Evolutionary conservation across 345 rosid species (phyloP).

Genomic region (Syzygium jambos): DNA sequence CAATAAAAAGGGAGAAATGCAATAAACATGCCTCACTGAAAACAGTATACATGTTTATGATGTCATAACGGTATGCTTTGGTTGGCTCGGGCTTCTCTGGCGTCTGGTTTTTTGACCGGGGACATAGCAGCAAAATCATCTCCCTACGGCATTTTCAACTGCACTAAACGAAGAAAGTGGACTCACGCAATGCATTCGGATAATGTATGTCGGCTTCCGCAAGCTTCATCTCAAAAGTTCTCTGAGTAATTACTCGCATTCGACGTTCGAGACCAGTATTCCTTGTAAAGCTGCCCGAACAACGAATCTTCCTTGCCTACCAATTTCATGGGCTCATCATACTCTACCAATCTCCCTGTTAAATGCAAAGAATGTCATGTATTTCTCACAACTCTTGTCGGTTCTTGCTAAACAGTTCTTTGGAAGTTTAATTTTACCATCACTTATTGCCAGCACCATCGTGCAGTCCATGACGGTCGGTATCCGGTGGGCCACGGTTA

Average conservation of each 20-base stretch:
- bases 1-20: neutral
- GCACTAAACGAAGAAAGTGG: neutral
- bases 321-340: constrained; percentile 10
- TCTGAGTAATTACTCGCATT: neutral
- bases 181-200: neutral
- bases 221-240: neutral
- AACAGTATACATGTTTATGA: neutral
- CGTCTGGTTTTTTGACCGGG: neutral
- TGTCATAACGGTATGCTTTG: neutral
- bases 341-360: constrained; percentile 11
- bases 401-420: neutral
- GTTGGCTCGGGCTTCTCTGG: neutral
- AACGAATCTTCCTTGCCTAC: constrained; percentile 7
- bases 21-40: neutral
- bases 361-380: neutral
- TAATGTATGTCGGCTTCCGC: neutral
- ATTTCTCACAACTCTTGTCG: neutral
- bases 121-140: neutral
- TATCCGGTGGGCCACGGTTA: constrained; percentile 58
- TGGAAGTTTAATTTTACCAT: constrained; percentile 2
- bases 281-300: constrained; percentile 18
- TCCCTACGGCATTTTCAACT: neutral
- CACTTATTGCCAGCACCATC: constrained; percentile 49
- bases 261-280: constrained; percentile 16
- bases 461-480: constrained; percentile 65